Conservation (phyloP, 148 eudicot species). For the Rhododendron ovatum region DNA sequence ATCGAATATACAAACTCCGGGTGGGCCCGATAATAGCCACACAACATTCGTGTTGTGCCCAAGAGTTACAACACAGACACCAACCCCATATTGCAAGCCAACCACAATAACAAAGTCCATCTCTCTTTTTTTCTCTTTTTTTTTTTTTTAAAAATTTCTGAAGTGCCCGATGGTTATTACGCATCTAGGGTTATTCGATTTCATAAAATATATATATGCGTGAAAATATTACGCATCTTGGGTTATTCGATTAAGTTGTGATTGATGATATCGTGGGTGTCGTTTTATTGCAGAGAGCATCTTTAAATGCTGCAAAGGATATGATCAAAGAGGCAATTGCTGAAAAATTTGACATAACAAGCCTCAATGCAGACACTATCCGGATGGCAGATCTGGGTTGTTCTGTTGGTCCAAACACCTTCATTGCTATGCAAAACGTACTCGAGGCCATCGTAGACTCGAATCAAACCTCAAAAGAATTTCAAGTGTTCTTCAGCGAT, state of each 20-base stretch:
- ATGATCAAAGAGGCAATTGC: constrained; percentile 13
- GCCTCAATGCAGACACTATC: background rate
- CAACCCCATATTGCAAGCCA: no score
- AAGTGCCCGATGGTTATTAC: background rate
- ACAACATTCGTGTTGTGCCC: no score
- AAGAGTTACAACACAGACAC: no score
- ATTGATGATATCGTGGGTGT: background rate
- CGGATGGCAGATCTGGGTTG: constrained; percentile 15
- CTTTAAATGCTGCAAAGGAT: background rate
- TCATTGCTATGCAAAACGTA: constrained; percentile 12
- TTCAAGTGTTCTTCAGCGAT: constrained; percentile 15
- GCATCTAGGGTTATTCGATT: background rate
- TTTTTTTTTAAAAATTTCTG: no score
- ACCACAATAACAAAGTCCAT: no score
- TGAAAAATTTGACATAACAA: constrained; percentile 6
- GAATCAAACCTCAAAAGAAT: background rate
- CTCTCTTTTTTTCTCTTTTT: no score
- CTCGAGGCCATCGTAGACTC: background rate
- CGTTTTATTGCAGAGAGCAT: constrained; percentile 4
- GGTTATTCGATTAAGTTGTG: background rate
- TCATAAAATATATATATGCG: no score
- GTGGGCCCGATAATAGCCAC: no score
- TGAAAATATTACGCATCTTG: background rate
- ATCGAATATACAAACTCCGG: no score
- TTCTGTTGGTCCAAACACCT: constrained; percentile 17